Evolutionary conservation across 805 yeast species (phyloP).

Genomic region (Sugiyamaella valdiviana): DNA sequence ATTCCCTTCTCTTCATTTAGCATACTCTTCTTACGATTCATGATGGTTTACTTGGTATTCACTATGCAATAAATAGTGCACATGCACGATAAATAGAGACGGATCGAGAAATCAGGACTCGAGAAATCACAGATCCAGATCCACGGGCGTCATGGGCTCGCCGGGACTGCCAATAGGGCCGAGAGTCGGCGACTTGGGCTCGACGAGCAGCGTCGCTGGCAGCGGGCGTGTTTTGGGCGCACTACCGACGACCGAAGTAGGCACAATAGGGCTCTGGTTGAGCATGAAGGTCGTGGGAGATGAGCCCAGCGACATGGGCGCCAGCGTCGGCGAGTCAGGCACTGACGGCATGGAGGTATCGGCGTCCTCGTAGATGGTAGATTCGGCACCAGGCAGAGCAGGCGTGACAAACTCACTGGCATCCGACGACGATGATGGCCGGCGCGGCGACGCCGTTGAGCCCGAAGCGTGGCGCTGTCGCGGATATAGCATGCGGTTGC

Average conservation of each 20-base stretch:
- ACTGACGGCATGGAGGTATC: neutral
- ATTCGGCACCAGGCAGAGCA: neutral
- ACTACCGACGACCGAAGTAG: neutral
- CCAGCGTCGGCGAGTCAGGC: slow-evolving; percentile 15
- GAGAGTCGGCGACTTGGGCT: slow-evolving; percentile 14
- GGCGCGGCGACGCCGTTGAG: slow-evolving; percentile 1
- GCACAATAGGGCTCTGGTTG: slow-evolving; percentile 5
- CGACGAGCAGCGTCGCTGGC: neutral
- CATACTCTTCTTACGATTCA: neutral
- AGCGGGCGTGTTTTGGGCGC: neutral
- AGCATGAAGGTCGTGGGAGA: slow-evolving; percentile 13
- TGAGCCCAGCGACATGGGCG: slow-evolving; percentile 12
- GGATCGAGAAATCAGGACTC: neutral
- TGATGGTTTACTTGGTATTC: neutral
- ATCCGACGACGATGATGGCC: neutral
- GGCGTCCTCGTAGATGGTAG: neutral
- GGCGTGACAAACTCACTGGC: neutral
- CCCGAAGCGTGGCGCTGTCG: slow-evolving; percentile 1
- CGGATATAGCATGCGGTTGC: slow-evolving; percentile 1
- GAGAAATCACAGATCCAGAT: slow-evolving; percentile 5
- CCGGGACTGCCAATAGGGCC: slow-evolving; percentile 19
- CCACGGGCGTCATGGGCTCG: slow-evolving; percentile 20
- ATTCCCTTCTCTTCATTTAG: neutral
- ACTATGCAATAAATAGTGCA: neutral
- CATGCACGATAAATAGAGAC: neutral